Evolutionary conservation across 116 monocot species (phyloP).

Genomic region (Dioscorea cayenensis): DNA sequence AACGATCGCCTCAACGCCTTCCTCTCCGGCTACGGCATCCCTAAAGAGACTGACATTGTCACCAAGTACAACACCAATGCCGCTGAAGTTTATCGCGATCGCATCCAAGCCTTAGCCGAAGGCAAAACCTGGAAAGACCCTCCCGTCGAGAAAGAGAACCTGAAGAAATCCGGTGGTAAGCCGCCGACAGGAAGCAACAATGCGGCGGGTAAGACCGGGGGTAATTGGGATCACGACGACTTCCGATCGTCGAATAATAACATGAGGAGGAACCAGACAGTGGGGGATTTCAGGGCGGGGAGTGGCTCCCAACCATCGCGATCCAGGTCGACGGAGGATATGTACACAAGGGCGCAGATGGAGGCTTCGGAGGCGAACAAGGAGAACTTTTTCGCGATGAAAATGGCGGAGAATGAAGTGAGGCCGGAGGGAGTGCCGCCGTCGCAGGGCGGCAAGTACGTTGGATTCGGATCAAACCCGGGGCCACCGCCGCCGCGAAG

Average conservation of each 20-base stretch:
- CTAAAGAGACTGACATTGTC: conserved; percentile 62
- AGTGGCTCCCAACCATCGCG: conserved; percentile 33
- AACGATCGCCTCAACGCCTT: conserved; percentile 81
- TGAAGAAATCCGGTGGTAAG: conserved; percentile 8
- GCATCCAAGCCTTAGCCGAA: conserved; percentile 69
- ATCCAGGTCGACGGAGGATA: conserved; percentile 72
- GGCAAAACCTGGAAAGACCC: conserved; percentile 57
- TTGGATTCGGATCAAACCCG: conserved; percentile 61
- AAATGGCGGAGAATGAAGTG: conserved; percentile 61
- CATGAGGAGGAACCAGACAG: conserved; percentile 67
- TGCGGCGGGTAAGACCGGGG: conserved; percentile 28
- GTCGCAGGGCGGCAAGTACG: conserved; percentile 84
- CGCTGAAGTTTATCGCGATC: conserved; percentile 65
- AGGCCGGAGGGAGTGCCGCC: conserved; percentile 78
- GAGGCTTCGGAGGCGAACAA: conserved; percentile 72
- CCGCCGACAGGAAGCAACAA: neutral
- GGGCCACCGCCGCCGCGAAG: conserved; percentile 20
- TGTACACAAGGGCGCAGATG: conserved; percentile 50
- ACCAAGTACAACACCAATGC: conserved; percentile 77
- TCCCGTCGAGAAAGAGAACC: conserved; percentile 40
- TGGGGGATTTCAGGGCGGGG: conserved; percentile 44
- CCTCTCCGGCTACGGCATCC: conserved; percentile 46
- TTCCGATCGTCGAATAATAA: conserved; percentile 22
- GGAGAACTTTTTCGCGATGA: conserved; percentile 71
- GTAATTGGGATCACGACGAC: conserved; percentile 64